Evolutionary conservation across 2,329 filamentous ascomycete species (phyloP), one percentile per base, ranked within the genome.

Genomic region (Alternaria sp.): DNA sequence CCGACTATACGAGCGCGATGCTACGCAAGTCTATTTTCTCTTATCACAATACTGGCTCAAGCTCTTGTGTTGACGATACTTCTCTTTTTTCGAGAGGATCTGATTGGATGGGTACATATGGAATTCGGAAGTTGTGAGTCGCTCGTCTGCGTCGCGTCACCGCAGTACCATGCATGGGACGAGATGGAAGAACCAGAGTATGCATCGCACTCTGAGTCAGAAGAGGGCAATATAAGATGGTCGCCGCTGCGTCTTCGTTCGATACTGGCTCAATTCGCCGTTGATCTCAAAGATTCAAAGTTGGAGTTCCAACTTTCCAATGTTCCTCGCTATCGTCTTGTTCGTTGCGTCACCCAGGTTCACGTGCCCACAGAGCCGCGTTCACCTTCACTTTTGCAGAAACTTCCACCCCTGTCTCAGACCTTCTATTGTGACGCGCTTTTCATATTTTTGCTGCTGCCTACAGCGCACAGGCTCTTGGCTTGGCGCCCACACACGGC

Each of bases 361-460:
- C 32, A 25, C 19, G 28, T 36, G 44, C 30, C 55, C 19, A 30
- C 30, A 43, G 25, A 28, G 15, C 25, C 36, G 21, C 49, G 3
- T 36, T 59, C 57, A 54, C 49, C 40, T 59, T 54, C 47, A 54
- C 57, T 36, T 44, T 21, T 6, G 23, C 19, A 59, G 47, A 47
- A 46, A 10, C 32, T 59, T 36, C 49, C 26, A 54, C 23, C 23
- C 49, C 13, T 17, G 6, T 49, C 49, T 13, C 47, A 30, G 12
- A 25, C 30, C 21, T 52, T 21, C 13, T 25, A 30, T 15, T 52
- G 21, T 17, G 11, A 46, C 13, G 13, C 36, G n/a, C 30, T 32
- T 52, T 54, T 32, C 45, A 28, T 28, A 4, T 28, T 15, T 7
- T 23, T 6, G 10, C 12, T 17, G 19, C 43, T n/a, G 19, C 30